Percentiles rank a stretch among this genome's conserved stretches.
These are phyloP conservation scores for Diplodia mutila DNA, from an alignment of 2,329 filamentous ascomycete genomes.

Conservation along the genomic window DNA sequence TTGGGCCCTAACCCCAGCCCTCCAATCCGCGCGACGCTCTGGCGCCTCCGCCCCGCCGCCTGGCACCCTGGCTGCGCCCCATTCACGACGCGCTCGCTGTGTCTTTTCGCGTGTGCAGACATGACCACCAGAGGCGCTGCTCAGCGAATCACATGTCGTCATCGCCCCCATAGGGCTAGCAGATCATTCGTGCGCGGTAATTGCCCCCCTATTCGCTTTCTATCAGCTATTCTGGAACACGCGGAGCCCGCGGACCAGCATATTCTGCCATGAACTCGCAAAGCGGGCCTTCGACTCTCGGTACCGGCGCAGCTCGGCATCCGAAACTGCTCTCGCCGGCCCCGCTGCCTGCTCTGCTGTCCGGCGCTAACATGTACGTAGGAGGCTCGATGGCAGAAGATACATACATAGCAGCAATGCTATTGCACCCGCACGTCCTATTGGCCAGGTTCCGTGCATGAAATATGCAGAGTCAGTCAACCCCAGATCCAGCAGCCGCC, in stretches of 20 bases:
- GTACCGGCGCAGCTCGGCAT: background rate
- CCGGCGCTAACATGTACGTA: too few species aligned
- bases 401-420: slow-evolving; percentile 22
- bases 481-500: slow-evolving; percentile 12
- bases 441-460: slow-evolving; percentile 21
- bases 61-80: background rate
- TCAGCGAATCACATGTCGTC: slow-evolving; percentile 2
- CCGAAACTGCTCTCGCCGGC: background rate
- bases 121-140: background rate
- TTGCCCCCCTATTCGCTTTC: background rate
- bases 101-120: background rate
- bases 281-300: too few species aligned
- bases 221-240: background rate
- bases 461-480: slow-evolving; percentile 3
- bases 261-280: too few species aligned
- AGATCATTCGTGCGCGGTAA: slow-evolving; percentile 9
- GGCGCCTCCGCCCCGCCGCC: slow-evolving; percentile 8
- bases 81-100: background rate
- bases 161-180: slow-evolving; percentile 5
- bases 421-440: background rate
- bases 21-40: background rate
- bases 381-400: too few species aligned
- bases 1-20: background rate
- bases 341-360: background rate
- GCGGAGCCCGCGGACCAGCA: background rate